Conservation (phyloP, 2,329 filamentous ascomycete genomes). For the Aspergillus fumigatiaffinis region DNA sequence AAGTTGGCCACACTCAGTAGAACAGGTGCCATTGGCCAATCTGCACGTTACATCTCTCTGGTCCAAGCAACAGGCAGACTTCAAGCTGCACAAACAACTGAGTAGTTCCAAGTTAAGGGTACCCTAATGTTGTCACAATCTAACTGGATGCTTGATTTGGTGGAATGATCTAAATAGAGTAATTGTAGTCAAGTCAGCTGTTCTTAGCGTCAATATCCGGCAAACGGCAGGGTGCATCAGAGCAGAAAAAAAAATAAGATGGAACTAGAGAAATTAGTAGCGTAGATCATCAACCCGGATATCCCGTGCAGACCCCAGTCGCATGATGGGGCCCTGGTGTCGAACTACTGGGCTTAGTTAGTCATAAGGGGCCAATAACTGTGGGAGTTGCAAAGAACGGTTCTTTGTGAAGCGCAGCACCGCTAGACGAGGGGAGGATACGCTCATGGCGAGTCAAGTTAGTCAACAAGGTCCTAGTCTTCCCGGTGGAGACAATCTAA, state of each 20-base stretch:
- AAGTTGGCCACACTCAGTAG: conserved; percentile 16
- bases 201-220: conserved; percentile 26
- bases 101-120: conserved; percentile 17
- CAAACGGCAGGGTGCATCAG: conserved; percentile 30
- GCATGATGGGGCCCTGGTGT: conserved; percentile 23
- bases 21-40: conserved; percentile 24
- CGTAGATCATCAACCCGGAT: conserved; percentile 29
- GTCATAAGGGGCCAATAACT: conserved; percentile 23
- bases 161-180: conserved; percentile 22
- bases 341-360: conserved; percentile 27
- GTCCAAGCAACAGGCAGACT: conserved; percentile 17
- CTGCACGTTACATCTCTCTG: conserved; percentile 27
- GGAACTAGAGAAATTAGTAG: conserved; percentile 32
- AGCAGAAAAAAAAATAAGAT: conserved; percentile 22
- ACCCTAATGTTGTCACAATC: conserved; percentile 16
- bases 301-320: conserved; percentile 33
- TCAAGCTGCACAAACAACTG: conserved; percentile 22
- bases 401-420: conserved; percentile 10
- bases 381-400: conserved; percentile 7
- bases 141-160: conserved; percentile 12
- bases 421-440: conserved; percentile 11
- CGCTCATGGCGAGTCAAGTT: conserved; percentile 12
- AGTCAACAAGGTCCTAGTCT: conserved; percentile 8
- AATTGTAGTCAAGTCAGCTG: not conserved
- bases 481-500: conserved; percentile 11